Percentiles rank a stretch among this genome's conserved stretches.
Conservation (phyloP, 108 stramenopile species). For the Pseudonitzschia multistriata region DNA sequence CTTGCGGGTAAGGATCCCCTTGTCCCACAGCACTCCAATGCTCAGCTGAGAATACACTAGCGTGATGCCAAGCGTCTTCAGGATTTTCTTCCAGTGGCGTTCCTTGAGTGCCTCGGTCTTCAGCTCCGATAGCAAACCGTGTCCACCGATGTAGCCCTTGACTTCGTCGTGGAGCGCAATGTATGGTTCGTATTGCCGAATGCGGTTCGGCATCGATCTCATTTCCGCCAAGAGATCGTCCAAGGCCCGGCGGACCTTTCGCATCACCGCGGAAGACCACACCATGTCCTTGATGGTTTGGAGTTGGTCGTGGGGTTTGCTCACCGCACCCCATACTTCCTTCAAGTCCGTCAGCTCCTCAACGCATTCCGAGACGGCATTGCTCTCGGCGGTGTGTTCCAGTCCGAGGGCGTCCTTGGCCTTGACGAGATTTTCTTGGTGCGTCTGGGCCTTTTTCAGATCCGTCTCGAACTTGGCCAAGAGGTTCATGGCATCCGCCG, state of each 20-base stretch:
- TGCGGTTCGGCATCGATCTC: constrained; percentile 88
- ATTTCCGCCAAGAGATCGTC: constrained; percentile 87
- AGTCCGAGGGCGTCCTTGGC: constrained; percentile 89
- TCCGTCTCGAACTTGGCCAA: constrained; percentile 82
- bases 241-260: constrained; percentile 83
- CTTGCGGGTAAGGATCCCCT: constrained; percentile 77
- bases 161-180: constrained; percentile 79
- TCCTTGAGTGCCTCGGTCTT: constrained; percentile 96
- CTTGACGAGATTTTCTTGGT: constrained; percentile 72
- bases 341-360: constrained; percentile 82
- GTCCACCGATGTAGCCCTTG: constrained; percentile 63
- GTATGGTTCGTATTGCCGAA: constrained; percentile 96
- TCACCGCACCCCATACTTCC: constrained; percentile 91
- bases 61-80: constrained; percentile 73
- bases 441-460: constrained; percentile 71
- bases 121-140: constrained; percentile 82
- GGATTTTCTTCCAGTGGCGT: constrained; percentile 92
- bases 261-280: constrained; percentile 84
- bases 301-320: constrained; percentile 58
- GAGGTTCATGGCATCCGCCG: constrained; percentile 77
- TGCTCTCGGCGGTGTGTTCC: constrained; percentile 58
- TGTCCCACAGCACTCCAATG: constrained; percentile 91
- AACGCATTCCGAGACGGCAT: constrained; percentile 54
- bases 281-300: constrained; percentile 79
- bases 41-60: constrained; percentile 83